Evolutionary conservation across 2,329 filamentous ascomycete species (phyloP), one percentile per base, ranked within the genome.

Genomic region (Penicillium psychrosexuale): DNA sequence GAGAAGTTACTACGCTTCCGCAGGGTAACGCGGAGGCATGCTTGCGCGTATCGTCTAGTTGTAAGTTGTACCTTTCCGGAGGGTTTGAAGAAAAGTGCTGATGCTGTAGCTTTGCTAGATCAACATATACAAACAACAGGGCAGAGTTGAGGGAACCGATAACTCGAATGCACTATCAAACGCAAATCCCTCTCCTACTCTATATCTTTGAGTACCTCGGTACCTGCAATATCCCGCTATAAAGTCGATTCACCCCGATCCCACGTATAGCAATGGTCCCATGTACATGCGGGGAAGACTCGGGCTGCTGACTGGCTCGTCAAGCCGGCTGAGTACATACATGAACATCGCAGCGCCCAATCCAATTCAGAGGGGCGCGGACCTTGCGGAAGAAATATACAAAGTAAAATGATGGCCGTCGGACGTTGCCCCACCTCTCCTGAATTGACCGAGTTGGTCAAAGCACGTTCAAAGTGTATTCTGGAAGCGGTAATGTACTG

Each of bases 361-460:
- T 50, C 56, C 34, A 47, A 19, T 13, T 12, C 36, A 28, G 40
- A 39, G 44, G 51, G 50, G 40, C 42, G 56, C 53, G 57, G 60
- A 60, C 59, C 50, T 58, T 53, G 55, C 57, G 59, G 60, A 55
- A 61, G 45, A 60, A 60, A 19, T 58, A 54, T 51, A 44, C 22
- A 24, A 24, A 24, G 22, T 24, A 24, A 24, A 51, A 49, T 55
- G 43, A 37, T 47, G 53, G 31, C 47, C 19, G 22, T 42, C 42
- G 34, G 47, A 31, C 27, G 33, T 45, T 27, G 61, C 57, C 57
- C 62, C 57, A 62, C 62, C 56, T 55, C 60, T 64, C 62, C 62
- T 64, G 62, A 64, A 62, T 62, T 51, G 61, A 62, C 61, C 56
- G 61, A 61, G 56, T 51, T 62, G 60, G 60, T 61, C 51, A 51